Evolutionary conservation across 805 yeast genomes (phyloP).

Genomic region (Zygosaccharomyces bisporus): DNA sequence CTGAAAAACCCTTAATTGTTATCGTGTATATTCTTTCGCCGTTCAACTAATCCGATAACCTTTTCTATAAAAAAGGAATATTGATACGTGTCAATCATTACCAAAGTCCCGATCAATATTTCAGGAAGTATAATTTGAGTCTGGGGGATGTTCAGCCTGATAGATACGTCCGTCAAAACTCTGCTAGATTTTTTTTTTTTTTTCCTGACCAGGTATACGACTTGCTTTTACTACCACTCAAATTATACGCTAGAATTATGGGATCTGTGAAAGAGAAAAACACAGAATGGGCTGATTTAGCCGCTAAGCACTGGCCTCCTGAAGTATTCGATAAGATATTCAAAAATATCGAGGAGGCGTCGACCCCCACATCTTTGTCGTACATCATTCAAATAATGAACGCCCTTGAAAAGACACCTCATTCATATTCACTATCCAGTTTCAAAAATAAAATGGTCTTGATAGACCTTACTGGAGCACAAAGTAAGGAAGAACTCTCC

Average conservation of each 20-base stretch:
- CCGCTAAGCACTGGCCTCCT: background rate
- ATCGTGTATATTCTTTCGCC: too few relatives aligned
- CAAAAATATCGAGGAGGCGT: conserved; percentile 1
- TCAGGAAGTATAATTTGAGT: too few relatives aligned
- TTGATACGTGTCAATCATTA: too few relatives aligned
- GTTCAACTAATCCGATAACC: too few relatives aligned
- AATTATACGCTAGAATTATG: background rate
- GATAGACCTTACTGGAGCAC: background rate
- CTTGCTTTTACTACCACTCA: too few relatives aligned
- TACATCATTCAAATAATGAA: background rate
- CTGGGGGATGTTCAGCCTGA: too few relatives aligned
- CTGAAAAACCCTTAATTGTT: too few relatives aligned
- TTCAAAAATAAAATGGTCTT: background rate
- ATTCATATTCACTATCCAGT: background rate
- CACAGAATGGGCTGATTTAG: background rate
- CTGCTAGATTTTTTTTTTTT: too few relatives aligned
- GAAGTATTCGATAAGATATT: background rate
- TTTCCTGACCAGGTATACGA: too few relatives aligned
- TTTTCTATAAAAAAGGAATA: too few relatives aligned
- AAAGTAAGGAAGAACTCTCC: background rate
- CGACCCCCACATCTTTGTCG: conserved; percentile 8
- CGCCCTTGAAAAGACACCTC: background rate
- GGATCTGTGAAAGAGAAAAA: background rate
- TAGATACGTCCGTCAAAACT: too few relatives aligned
- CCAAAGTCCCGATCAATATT: too few relatives aligned